These are phyloP conservation scores for Roridomyces roridus DNA, from an alignment of 768 basidiomycete species.

Conservation along the genomic window DNA sequence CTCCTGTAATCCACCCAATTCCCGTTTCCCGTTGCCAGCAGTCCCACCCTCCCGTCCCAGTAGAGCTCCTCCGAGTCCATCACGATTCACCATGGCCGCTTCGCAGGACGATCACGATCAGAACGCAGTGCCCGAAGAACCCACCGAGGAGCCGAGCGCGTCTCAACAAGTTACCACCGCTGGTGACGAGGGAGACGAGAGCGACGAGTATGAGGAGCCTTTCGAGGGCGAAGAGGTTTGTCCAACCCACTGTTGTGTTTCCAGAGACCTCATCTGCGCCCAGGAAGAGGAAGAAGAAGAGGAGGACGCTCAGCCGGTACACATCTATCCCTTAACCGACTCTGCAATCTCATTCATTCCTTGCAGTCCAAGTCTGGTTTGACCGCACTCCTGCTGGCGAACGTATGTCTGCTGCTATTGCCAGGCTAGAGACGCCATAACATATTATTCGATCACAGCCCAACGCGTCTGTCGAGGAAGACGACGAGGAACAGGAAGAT, in stretches of 20 bases:
- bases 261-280: neutral
- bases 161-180: neutral
- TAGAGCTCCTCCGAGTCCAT: neutral
- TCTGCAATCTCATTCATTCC: neutral
- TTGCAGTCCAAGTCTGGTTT: conserved; percentile 25
- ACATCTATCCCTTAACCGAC: neutral
- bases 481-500: conserved; percentile 29
- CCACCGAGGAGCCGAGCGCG: neutral
- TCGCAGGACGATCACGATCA: neutral
- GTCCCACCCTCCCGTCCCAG: neutral
- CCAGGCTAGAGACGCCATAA: neutral
- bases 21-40: neutral
- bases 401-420: conserved; percentile 27
- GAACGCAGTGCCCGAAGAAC: neutral
- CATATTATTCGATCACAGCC: conserved; percentile 29
- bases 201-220: conserved; percentile 35
- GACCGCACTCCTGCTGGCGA: conserved; percentile 36
- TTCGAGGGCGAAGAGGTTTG: conserved; percentile 29
- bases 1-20: neutral
- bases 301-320: conserved; percentile 20
- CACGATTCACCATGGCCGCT: neutral
- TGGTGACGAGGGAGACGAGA: conserved; percentile 32
- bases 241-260: neutral
- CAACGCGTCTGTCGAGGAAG: conserved; percentile 28
- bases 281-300: conserved; percentile 17